Evolutionary conservation across 2,329 filamentous ascomycete species (phyloP).

Genomic region (Zopfia rhizophila): DNA sequence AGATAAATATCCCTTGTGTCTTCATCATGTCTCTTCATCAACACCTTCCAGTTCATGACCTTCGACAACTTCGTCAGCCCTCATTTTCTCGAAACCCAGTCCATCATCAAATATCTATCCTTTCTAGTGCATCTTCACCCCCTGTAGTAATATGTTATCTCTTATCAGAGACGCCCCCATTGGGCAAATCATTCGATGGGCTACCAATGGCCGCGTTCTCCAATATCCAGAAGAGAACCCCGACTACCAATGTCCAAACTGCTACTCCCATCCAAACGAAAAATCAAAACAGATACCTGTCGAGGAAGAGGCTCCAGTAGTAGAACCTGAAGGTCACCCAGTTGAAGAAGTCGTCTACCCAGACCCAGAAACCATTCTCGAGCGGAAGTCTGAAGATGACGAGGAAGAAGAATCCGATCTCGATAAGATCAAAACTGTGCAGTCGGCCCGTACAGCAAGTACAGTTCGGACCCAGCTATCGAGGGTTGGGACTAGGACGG

Average conservation of each 20-base stretch:
- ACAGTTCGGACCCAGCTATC: constrained; percentile 43
- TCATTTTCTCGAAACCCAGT: background rate
- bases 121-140: background rate
- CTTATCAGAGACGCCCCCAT: constrained; percentile 67
- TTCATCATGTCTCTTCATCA: constrained; percentile 1
- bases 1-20: background rate
- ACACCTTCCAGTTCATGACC: background rate
- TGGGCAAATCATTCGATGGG: constrained; percentile 67
- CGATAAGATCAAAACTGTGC: constrained; percentile 42
- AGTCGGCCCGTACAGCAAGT: constrained; percentile 37
- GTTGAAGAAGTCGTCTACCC: constrained; percentile 36
- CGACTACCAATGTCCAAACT: constrained; percentile 63
- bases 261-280: constrained; percentile 46
- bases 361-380: constrained; percentile 36
- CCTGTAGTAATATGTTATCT: constrained; percentile 42
- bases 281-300: constrained; percentile 25
- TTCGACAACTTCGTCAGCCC: background rate
- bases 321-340: constrained; percentile 31
- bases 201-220: constrained; percentile 64
- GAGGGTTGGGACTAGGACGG: constrained; percentile 49
- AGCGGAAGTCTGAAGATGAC: constrained; percentile 29
- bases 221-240: constrained; percentile 69
- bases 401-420: constrained; percentile 34
- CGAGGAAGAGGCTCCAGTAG: constrained; percentile 7
- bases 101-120: background rate